Evolutionary conservation across 305 asterid species (phyloP).

Genomic region (Salvia sclarea): DNA sequence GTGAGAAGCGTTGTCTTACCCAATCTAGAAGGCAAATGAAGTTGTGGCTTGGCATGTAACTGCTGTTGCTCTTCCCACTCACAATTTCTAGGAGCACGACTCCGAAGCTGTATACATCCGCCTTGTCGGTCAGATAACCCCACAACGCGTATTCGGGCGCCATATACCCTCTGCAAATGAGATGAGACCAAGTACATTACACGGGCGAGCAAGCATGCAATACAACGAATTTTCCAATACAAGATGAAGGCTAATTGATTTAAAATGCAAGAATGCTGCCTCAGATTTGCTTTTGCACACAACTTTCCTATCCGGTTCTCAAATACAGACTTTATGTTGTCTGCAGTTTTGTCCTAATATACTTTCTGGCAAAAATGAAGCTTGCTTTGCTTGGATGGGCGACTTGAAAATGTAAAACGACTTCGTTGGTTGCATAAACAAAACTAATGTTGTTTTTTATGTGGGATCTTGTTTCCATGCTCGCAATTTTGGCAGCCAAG

Average conservation of each 20-base stretch:
- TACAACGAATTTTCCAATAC: not conserved
- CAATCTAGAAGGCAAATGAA: conserved; percentile 85
- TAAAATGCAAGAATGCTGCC: no score
- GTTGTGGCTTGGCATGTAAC: conserved; percentile 55
- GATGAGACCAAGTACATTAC: conserved; percentile 1
- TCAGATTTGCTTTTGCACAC: no score
- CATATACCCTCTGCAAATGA: conserved; percentile 82
- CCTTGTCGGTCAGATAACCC: conserved; percentile 90
- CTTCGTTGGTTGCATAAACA: no score
- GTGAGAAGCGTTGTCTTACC: conserved; percentile 50
- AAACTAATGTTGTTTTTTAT: no score
- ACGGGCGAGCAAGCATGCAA: not conserved
- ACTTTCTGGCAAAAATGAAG: not conserved
- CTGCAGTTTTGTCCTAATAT: no score
- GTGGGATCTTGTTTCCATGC: no score
- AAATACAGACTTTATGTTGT: no score
- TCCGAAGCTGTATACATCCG: conserved; percentile 89
- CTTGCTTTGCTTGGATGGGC: conserved; percentile 59
- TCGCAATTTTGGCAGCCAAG: no score
- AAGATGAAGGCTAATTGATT: not conserved
- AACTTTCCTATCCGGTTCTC: no score
- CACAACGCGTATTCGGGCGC: conserved; percentile 97
- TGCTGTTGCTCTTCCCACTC: conserved; percentile 81
- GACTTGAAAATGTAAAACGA: no score
- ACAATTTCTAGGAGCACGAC: conserved; percentile 75